Conservation (phyloP, 768 basidiomycete species). For the Hygrophorus pudorinus region DNA sequence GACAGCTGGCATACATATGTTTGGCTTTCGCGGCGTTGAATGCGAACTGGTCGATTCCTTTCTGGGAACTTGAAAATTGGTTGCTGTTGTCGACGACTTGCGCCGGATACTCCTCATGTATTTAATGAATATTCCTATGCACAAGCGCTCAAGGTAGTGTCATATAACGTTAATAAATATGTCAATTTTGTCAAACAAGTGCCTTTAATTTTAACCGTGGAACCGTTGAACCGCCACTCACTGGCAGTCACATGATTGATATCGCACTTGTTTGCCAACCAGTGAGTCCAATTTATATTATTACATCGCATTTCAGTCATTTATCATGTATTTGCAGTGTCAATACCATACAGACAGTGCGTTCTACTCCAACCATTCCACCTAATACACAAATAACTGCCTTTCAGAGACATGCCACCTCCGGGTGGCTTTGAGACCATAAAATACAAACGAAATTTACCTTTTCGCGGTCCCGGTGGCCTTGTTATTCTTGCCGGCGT, state of each 20-base stretch:
- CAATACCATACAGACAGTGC: conserved; percentile 55
- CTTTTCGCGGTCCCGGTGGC: conserved; percentile 79
- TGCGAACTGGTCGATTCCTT: conserved; percentile 15
- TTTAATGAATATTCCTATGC: too few relatives aligned
- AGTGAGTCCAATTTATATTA: conserved; percentile 2
- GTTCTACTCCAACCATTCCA: conserved; percentile 20
- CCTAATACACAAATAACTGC: conserved; percentile 1
- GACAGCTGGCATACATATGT: conserved; percentile 5
- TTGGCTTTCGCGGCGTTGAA: not conserved
- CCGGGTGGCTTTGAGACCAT: conserved; percentile 85
- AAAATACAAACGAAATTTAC: conserved; percentile 94
- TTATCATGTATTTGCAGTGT: conserved; percentile 29
- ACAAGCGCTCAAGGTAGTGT: too few relatives aligned
- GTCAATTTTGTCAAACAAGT: too few relatives aligned
- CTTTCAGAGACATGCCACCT: conserved; percentile 87
- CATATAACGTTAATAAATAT: too few relatives aligned
- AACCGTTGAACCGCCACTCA: too few relatives aligned
- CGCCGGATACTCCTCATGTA: too few relatives aligned
- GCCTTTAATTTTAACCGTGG: too few relatives aligned
- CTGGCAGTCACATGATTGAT: conserved; percentile 1
- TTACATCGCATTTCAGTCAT: not conserved
- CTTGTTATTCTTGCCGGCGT: conserved; percentile 81
- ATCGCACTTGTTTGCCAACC: not conserved
- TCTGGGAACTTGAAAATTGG: conserved; percentile 29
- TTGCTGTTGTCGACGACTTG: too few relatives aligned